These are phyloP conservation scores for Papiliotrema laurentii DNA, from an alignment of 1,284 basidiomycete genomes.

Conservation along the genomic window DNA sequence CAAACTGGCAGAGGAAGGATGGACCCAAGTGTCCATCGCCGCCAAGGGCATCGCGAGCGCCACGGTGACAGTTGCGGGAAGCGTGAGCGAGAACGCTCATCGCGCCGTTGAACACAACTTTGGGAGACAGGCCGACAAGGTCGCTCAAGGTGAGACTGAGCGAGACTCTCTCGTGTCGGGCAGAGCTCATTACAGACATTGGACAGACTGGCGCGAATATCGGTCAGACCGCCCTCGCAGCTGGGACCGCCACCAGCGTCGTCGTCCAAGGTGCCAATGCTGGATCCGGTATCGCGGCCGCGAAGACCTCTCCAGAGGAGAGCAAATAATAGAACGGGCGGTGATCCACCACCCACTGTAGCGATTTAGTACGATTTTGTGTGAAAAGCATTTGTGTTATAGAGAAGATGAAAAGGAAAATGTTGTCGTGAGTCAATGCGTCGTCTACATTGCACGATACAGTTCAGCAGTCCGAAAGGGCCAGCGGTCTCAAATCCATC, in stretches of 20 bases:
- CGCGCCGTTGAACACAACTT: slow-evolving; percentile 37
- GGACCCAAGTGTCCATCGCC: slow-evolving; percentile 40
- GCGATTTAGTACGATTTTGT: no score
- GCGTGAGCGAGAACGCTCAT: slow-evolving; percentile 34
- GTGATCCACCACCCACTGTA: no score
- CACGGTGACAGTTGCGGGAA: slow-evolving; percentile 30
- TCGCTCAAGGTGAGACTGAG: slow-evolving; percentile 33
- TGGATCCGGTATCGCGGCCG: slow-evolving; percentile 10
- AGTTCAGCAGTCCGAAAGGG: no score
- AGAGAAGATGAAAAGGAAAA: no score
- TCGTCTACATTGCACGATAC: no score
- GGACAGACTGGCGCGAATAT: slow-evolving; percentile 35
- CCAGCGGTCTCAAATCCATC: no score
- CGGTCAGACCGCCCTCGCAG: slow-evolving; percentile 25
- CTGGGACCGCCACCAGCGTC: slow-evolving; percentile 23
- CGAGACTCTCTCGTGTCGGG: not conserved
- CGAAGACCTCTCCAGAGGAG: no score
- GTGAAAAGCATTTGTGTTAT: no score
- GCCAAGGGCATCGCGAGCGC: slow-evolving; percentile 37
- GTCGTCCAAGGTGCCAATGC: slow-evolving; percentile 32
- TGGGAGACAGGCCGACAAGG: slow-evolving; percentile 28
- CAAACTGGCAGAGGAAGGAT: slow-evolving; percentile 32
- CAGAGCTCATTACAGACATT: slow-evolving; percentile 19
- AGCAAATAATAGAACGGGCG: no score
- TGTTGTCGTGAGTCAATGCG: no score